These are phyloP conservation scores for Myriosclerotinia scirpicola DNA, from an alignment of 2,329 filamentous ascomycete genomes.

Conservation along the genomic window DNA sequence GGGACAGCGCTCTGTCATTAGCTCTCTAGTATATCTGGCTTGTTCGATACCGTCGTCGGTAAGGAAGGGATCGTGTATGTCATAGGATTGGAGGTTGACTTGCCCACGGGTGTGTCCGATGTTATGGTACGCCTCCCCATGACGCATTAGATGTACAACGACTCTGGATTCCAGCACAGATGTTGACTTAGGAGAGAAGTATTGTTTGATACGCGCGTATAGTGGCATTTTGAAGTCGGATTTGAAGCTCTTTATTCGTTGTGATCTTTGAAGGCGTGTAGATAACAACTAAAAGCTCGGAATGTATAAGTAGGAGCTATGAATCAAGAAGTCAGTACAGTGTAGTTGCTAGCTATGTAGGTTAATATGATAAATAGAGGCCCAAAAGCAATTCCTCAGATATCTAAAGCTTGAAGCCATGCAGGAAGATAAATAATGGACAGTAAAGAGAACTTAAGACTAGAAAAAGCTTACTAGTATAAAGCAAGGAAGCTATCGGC, in stretches of 20 bases:
- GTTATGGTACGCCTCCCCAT: conserved; percentile 19
- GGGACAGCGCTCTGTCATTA: not conserved
- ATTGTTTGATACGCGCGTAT: not conserved
- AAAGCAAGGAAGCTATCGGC: not conserved
- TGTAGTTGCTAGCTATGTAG: not conserved
- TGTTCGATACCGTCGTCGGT: not conserved
- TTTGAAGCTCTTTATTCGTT: too few species aligned
- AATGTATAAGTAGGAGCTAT: not conserved
- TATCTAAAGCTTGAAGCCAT: not conserved
- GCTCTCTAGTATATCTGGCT: not conserved
- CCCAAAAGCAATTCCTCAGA: not conserved
- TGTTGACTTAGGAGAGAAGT: not conserved
- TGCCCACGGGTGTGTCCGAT: not conserved
- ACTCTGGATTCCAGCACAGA: not conserved
- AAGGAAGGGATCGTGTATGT: not conserved
- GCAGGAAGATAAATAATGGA: not conserved
- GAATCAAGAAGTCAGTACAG: not conserved
- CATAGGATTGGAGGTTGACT: conserved; percentile 3
- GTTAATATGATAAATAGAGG: not conserved
- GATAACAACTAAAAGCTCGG: not conserved
- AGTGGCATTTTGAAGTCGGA: not conserved
- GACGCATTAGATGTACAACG: conserved; percentile 12
- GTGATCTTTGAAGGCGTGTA: not conserved
- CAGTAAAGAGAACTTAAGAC: too few species aligned
- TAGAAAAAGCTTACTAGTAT: not conserved